Percentiles rank a stretch among this genome's conserved stretches.
Evolutionary conservation across 805 yeast genomes (phyloP).

Genomic region (Metschnikowia bowlesiae): DNA sequence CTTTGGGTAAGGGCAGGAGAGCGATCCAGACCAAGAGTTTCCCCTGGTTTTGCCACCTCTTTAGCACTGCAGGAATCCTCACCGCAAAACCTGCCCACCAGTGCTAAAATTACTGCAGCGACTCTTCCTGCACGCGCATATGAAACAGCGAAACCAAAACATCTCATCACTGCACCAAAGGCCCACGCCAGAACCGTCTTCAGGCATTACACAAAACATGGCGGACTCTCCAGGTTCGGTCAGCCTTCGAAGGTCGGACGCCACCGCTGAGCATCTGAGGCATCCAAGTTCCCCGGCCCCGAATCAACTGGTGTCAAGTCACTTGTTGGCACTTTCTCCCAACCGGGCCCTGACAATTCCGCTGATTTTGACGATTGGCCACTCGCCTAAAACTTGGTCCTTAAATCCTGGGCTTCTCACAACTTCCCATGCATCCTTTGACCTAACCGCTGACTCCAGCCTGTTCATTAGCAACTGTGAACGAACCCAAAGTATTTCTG

Average conservation of each 20-base stretch:
- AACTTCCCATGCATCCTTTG: neutral
- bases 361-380: neutral
- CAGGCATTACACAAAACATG: neutral
- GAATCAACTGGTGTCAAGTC: neutral
- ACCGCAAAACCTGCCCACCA: neutral
- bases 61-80: too few relatives aligned
- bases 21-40: too few relatives aligned
- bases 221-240: neutral
- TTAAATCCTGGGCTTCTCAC: neutral
- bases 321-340: neutral
- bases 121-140: conserved; percentile 1
- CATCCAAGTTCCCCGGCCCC: neutral
- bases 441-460: conserved; percentile 14
- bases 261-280: neutral
- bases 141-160: conserved; percentile 3
- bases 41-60: too few relatives aligned
- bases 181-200: neutral
- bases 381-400: neutral
- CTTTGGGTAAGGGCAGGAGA: neutral
- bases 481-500: neutral
- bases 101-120: neutral
- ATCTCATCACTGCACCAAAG: neutral
- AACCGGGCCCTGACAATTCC: neutral
- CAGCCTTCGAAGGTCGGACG: too few relatives aligned
- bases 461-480: conserved; percentile 17